Evolutionary conservation across 257 asterid species (phyloP), one percentile per base, ranked within the genome.

Genomic region (Parsonsia alboflavescens): DNA sequence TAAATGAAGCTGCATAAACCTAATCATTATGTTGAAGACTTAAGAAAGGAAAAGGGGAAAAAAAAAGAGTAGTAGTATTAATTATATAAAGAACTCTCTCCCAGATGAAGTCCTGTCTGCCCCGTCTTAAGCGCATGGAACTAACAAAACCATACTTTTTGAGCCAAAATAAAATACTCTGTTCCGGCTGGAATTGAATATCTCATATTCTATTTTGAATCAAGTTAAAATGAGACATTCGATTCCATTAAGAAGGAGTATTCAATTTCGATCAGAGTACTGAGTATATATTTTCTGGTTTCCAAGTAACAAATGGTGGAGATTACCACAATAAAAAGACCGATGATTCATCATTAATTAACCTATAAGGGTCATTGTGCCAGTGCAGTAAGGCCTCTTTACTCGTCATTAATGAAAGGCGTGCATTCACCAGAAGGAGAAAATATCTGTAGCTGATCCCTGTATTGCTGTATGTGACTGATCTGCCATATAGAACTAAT

Each of bases 61-160:
- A n/a, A n/a, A 57, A 22, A 57, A 58, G 16, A 0, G 39, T 53
- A 33, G 39, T 33, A 33, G 39, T 33, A 33, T 1, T 33, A 33
- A 46, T 3, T 22, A 68, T n/a, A 9, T 33, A 17, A 71, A 10
- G 44, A 45, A 71, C 45, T 57, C 22, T 68, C 73, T n/a, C 39
- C 39, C 39, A 33, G 13, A 5, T 6, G 15, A 72, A n/a, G 44
- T 11, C 67, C 44, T 41, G 48, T 53, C 22, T 54, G 68, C 50
- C 68, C 42, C 75, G 56, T 56, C 42, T 57, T 24, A 41, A 72
- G 56, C 74, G 62, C 74, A 70, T 70, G 74, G 22, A 28, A 49
- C 59, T 50, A 50, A 56, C 75, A 41, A 56, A 53, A 12, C 50
- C 36, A 67, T 21, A 42, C 54, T 7, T 71, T 71, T 71, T 10